Base-by-base conservation (phyloP, 176 grass and related monocot species). In the Oropetium thomaeum region DNA sequence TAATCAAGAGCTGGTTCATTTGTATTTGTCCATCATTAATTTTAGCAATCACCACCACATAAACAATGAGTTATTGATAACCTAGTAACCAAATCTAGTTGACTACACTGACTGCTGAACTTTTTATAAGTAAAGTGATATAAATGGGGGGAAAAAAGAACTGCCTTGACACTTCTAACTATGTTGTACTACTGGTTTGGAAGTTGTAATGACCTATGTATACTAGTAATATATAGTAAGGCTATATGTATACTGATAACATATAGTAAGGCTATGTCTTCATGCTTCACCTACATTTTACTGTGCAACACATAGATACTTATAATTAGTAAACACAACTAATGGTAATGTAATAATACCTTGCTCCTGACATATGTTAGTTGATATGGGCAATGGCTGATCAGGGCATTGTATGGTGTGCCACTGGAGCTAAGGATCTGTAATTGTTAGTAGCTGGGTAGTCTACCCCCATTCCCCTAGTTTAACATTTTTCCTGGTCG, bases 251-350 rank as follows among this genome's bases (percentile, higher is more conserved):
- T n/a, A n/a, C n/a, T n/a, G n/a, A n/a, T n/a, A n/a, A n/a, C n/a
- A n/a, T n/a, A 38, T 76, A 32, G 29, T 53, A 70, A 70, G 29
- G 53, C 10, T 48, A 35, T 66, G 62, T 41, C 48, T n/a, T 54
- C 33, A 17, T 59, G 59, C 53, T 12, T 74, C 37, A 74, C 17
- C 16, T 44, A 38, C 54, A 58, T 74, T 64, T 62, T 22, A 62
- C 33, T 10, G 25, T n/a, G 20, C 60, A 76, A 5, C 66, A 0
- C 0, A 82, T 0, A 66, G 19, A 0, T 8, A 58, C n/a, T 1
- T n/a, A 35, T 44, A 4, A n/a, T 16, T 10, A 49, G 1, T 42
- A 2, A 40, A 0, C 15, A 10, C 34, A 17, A 22, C 51, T 41
- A 1, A 15, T 63, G 20, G 38, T 42, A 30, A 48, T 52, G 47